Conservation (phyloP, 2,329 filamentous ascomycete genomes). For the Penicillium sp. region DNA sequence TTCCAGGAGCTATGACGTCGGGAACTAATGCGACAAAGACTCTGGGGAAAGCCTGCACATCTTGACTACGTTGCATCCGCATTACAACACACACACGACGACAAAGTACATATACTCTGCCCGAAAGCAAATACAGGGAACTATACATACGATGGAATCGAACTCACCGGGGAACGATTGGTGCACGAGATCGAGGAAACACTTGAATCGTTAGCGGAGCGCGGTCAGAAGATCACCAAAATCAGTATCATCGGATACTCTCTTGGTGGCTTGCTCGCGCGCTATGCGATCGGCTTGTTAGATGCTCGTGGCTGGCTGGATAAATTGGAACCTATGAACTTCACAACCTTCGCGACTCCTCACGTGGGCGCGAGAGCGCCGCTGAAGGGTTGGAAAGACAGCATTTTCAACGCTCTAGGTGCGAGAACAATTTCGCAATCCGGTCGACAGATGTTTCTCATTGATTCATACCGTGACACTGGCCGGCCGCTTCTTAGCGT, state of each 20-base stretch:
- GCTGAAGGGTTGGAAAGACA: conserved; percentile 64
- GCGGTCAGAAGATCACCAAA: conserved; percentile 73
- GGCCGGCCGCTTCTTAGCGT: conserved; percentile 77
- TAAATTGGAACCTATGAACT: conserved; percentile 82
- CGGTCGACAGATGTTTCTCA: conserved; percentile 81
- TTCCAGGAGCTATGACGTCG: conserved; percentile 11
- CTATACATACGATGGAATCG: conserved; percentile 67
- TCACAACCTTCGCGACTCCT: conserved; percentile 87
- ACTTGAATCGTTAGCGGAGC: conserved; percentile 54
- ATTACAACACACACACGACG: conserved; percentile 53
- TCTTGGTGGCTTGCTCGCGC: conserved; percentile 79
- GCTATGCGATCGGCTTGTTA: conserved; percentile 83
- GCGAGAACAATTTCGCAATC: conserved; percentile 79
- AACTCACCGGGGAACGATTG: conserved; percentile 67
- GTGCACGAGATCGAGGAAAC: conserved; percentile 64
- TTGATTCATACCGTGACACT: conserved; percentile 82
- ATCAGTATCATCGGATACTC: conserved; percentile 89
- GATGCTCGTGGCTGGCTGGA: conserved; percentile 80
- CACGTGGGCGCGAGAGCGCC: conserved; percentile 77
- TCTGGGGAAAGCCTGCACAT: conserved; percentile 64
- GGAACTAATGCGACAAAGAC: conserved; percentile 36
- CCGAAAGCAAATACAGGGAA: conserved; percentile 58
- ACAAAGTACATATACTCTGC: conserved; percentile 57
- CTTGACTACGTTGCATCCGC: conserved; percentile 56
- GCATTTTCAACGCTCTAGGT: conserved; percentile 80